Base-by-base conservation (phyloP, 1,284 basidiomycete genomes). In the Rhodotorula sp. region DNA sequence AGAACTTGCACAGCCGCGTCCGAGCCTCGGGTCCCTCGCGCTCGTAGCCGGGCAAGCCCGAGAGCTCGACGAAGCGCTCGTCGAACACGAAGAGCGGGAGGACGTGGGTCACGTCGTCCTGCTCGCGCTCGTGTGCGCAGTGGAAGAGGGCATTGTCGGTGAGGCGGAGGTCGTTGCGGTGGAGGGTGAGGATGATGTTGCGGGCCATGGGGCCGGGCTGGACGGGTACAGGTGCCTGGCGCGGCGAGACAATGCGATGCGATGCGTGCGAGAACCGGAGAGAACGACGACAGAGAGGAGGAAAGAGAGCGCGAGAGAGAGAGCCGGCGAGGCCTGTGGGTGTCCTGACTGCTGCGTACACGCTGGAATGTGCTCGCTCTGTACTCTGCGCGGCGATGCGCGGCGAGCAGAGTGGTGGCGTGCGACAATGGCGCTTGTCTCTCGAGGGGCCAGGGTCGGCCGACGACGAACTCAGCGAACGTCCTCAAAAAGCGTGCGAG, bases 11-110 rank as follows among this genome's bases (percentile, higher is more conserved):
- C 42, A 84, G 76, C 23, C 83, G 77, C 25, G 80, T 81, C 25
- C 78, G 74, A 0, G 81, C 82, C 70, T 81, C 79, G 13, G 79
- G 79, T 16, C 81, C 78, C 68, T 80, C 67, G 16, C 79, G 68
- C 48, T 81, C 67, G 66, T 81, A 83, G 3, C 80, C 81, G 3
- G 84, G 80, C n/a, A 87, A 74, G 7, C 81, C 82, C 14, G 82
- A 82, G 25, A 86, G 80, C 71, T 86, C 85, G 66, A 86, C 78
- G 72, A 84, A 82, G 12, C 84, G 80, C 64, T 85, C 84, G 73
- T 86, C 85, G 64, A 86, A 85, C 67, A 86, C 84, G 77, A 84
- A 86, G 59, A 87, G 76, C 3, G 86, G 86, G 5, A 87, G 78
- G 66, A 86, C 81, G 67, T 85, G 82, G 14, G 83, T 84, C 49